Conservation (phyloP, 163 green algal species). For the Scenedesmus sp. region DNA sequence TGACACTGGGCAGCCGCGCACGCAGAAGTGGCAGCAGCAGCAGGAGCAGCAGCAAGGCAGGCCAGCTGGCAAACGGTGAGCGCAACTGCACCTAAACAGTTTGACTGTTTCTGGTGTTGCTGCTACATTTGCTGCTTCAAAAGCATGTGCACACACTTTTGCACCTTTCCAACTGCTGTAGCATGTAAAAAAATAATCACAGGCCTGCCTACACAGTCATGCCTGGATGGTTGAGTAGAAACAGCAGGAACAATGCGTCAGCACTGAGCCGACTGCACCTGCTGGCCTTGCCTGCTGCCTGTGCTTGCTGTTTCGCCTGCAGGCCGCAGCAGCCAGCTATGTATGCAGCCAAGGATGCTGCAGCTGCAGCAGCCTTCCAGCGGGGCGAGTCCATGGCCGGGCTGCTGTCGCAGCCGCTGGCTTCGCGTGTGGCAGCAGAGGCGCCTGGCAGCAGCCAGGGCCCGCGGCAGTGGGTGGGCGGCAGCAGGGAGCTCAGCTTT, state of each 20-base stretch:
- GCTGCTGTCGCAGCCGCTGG: slow-evolving; percentile 74
- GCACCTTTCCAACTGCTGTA: background rate
- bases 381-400: slow-evolving; percentile 66
- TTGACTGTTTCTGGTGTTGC: background rate
- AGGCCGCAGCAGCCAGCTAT: slow-evolving; percentile 69
- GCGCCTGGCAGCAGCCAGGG: slow-evolving; percentile 13
- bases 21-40: slow-evolving; percentile 2
- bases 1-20: slow-evolving; percentile 27
- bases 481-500: slow-evolving; percentile 80
- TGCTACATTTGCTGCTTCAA: background rate
- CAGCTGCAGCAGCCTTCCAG: slow-evolving; percentile 80
- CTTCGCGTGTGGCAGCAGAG: slow-evolving; percentile 57
- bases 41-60: slow-evolving; percentile 15
- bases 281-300: background rate
- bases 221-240: background rate
- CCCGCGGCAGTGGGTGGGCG: slow-evolving; percentile 51
- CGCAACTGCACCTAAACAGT: background rate
- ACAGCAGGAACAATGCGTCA: background rate
- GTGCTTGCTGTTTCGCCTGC: background rate
- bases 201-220: background rate
- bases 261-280: background rate
- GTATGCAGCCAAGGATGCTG: slow-evolving; percentile 80
- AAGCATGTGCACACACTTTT: background rate
- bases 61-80: background rate
- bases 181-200: background rate